Base-by-base conservation (phyloP, 345 rosid genomes). In the Eucalyptus regnans region DNA sequence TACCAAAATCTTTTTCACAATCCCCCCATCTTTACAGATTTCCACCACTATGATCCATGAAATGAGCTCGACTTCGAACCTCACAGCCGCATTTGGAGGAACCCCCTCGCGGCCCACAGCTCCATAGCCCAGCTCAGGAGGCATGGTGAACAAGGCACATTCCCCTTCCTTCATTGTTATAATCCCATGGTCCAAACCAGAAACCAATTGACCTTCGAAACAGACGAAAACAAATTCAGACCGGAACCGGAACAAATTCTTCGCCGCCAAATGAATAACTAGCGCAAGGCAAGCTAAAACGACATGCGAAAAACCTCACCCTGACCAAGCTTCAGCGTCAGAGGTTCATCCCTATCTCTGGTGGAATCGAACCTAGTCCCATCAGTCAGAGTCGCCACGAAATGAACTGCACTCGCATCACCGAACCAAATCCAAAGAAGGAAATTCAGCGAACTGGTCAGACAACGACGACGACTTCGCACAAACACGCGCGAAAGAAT, bases 41-140 rank as follows among this genome's bases (percentile, higher is more conserved):
- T 95, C 91, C 91, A 94, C 94, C 86, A 94, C 94, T 0, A 90
- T 91, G 51, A 94, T 92, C 97, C 95, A 95, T 2, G 95, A 93
- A 87, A 92, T 52, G 31, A 95, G 94, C 88, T 95, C 96, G 64
- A 93, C 92, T 66, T 94, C 96, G 49, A 91, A 94, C 88, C 88
- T 93, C 64, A 93, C 68, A 56, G 91, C 86, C 2, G 92, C 92
- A 92, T 92, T 89, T 7, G 96, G 93, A 3, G 94, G 95, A 89
- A 95, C 94, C 1, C 89, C 90, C 33, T 91, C 90, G 81, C 84
- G 88, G 12, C 95, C 95, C 6, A 86, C 89, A 66, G 86, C 92
- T 87, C 94, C 95, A 90, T 91, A 92, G 44, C 91, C 95, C 90
- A 91, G 86, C 37, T 91, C 94, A 44, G 94, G 91, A 88, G 96